Evolutionary conservation across 306 rosid species (phyloP), one percentile per base, ranked within the genome.

Genomic region (Astragalus membranaceus): DNA sequence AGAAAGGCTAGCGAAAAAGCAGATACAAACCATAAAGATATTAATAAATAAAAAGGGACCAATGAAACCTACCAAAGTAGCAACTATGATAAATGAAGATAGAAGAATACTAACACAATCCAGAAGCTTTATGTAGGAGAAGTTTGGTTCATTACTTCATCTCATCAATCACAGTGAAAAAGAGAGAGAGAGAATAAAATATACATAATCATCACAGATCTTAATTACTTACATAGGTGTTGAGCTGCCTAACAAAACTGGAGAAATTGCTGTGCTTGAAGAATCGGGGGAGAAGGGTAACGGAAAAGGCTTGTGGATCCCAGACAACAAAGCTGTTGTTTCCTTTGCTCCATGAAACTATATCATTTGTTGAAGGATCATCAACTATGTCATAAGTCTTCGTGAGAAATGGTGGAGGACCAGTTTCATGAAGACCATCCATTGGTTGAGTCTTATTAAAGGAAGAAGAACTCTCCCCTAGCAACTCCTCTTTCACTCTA

Each of bases 221-320:
- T 26, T 26, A 3, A 26, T 30, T 15, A 76, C 97, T 79, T 46
- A 94, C 98, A 84, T 94, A 94, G 54, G 96, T 90, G 67, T 94
- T 94, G 39, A 94, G 95, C 82, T 94, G 98, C 68, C 98, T 76
- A 57, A 90, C 96, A 72, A 94, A 94, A 85, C 97, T 94, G 3
- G 97, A 90, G 88, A 94, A 94, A 70, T 94, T 94, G 81, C 73
- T 80, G 84, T 94, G 98, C 81, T 94, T 94, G 92, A 94, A 94
- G 79, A 81, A 87, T 78, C 71, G 90, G 20, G 98, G 97, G 2
- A 94, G 89, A 76, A 94, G 97, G 39, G 7, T 73, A 29, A 55
- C 13, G 56, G 96, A 71, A 46, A 90, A 94, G 10, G 83, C 70
- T 37, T 90, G 88, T 13, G 92, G 90, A 75, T 94, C 95, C 97